Base-by-base conservation (phyloP, 257 asterid species). In the Capsicum baccatum region DNA sequence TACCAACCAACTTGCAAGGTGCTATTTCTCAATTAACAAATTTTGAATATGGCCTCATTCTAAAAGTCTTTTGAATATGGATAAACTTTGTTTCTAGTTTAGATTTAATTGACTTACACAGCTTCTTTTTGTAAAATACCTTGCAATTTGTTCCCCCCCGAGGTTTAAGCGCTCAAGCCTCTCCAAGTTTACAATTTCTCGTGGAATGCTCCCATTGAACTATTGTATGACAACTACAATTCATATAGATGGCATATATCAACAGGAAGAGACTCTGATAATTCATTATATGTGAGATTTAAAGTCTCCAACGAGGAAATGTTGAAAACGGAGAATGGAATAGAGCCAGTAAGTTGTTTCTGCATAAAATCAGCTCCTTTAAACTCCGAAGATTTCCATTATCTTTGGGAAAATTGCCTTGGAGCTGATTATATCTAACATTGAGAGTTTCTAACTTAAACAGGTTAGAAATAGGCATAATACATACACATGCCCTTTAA, bases 291-390 rank as follows among this genome's bases (percentile, higher is more conserved):
- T 16, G 21, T 3, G 8, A 79, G 39, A 12, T 6, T 2, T 6
- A 83, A 5, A 11, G 0, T 14, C 26, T 70, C 52, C 48, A 70
- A 60, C 0, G 66, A n/a, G 0, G 79, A 84, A 9, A 80, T 42
- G 50, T 47, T 71, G 74, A 79, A 67, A 16, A 59, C 44, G 42
- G 37, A 85, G 47, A 44, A 84, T 11, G 76, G 52, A 56, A 89
- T 86, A 19, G 73, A 86, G 14, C 91, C 91, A 12, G 83, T 81
- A 5, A 89, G 81, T 37, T 83, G 76, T 87, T 83, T 42, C 0
- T 7, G 57, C 84, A 85, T 56, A 87, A 85, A 15, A 86, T 81
- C 52, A 89, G 19, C 76, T 82, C 66, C 79, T 80, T 58, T 79
- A 89, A 57, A 66, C 62, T 87, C 15, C n/a, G 21, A 48, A 87